phyloP scores from a whole-genome alignment of 495 filamentous ascomycete species.

The Neurospora africana region DNA sequence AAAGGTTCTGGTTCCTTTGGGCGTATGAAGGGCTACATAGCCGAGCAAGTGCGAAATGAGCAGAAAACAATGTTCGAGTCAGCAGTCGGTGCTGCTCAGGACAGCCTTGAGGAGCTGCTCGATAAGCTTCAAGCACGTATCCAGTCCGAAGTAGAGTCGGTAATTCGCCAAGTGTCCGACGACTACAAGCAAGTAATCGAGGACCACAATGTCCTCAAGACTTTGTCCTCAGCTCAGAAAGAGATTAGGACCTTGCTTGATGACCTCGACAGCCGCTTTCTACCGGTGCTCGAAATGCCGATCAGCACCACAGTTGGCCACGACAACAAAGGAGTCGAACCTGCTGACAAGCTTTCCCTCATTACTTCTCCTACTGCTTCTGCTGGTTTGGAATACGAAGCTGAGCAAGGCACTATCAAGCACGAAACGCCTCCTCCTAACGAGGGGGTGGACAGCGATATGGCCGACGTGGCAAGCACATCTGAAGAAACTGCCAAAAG shows the following conservation, averaged over 20 bases:
- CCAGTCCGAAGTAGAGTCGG: background rate
- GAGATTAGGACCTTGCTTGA: background rate
- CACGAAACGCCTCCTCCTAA: background rate
- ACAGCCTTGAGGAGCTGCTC: constrained; percentile 24
- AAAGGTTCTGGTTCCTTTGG: constrained; percentile 34
- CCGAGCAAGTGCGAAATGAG: constrained; percentile 26
- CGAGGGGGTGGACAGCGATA: background rate
- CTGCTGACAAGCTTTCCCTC: background rate
- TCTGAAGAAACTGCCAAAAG: background rate
- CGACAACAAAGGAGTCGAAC: background rate
- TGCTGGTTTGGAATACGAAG: background rate
- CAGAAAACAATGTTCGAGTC: constrained; percentile 36
- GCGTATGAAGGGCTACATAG: constrained; percentile 41
- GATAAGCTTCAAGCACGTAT: constrained; percentile 11
- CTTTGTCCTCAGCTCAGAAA: background rate
- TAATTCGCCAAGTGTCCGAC: background rate
- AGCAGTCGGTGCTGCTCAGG: constrained; percentile 26
- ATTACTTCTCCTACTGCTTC: background rate
- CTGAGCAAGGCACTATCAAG: background rate
- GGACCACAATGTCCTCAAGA: constrained; percentile 8
- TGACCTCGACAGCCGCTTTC: constrained; percentile 3
- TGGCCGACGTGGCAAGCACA: background rate
- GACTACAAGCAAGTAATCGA: constrained; percentile 34
- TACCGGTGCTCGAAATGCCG: background rate
- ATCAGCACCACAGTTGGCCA: background rate